These are phyloP conservation scores for Lactarius trivialis DNA, from an alignment of 768 basidiomycete species.

Conservation along the genomic window DNA sequence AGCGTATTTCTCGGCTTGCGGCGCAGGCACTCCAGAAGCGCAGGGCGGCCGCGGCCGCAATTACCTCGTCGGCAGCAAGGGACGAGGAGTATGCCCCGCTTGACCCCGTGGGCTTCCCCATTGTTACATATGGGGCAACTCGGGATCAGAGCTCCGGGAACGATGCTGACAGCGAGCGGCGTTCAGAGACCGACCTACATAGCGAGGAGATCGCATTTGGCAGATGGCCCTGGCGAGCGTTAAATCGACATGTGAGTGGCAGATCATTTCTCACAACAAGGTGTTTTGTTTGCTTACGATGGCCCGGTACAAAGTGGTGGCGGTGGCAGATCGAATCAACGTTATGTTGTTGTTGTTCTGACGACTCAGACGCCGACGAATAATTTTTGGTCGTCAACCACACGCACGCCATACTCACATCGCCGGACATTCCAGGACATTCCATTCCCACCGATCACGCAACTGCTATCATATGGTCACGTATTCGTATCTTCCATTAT, in stretches of 20 bases:
- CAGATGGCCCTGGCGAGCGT: slow-evolving; percentile 56
- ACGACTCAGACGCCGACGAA: slow-evolving; percentile 47
- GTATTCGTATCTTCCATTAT: slow-evolving; percentile 13
- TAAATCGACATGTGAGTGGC: slow-evolving; percentile 61
- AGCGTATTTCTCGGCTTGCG: slow-evolving; percentile 39
- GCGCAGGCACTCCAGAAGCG: slow-evolving; percentile 24
- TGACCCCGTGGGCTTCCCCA: slow-evolving; percentile 11
- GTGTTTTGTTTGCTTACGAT: background rate
- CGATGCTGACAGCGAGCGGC: slow-evolving; percentile 27
- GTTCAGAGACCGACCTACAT: slow-evolving; percentile 30
- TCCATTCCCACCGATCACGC: background rate
- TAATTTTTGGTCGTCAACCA: slow-evolving; percentile 16
- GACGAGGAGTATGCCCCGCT: slow-evolving; percentile 14
- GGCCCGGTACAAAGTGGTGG: slow-evolving; percentile 63
- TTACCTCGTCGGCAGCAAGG: background rate
- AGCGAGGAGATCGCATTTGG: slow-evolving; percentile 53
- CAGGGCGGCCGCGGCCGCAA: background rate
- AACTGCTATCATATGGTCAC: slow-evolving; percentile 5
- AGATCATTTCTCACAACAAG: background rate
- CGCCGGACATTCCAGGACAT: background rate
- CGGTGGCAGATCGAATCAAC: slow-evolving; percentile 67
- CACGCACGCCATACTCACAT: too few relatives aligned
- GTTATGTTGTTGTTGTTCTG: slow-evolving; percentile 52
- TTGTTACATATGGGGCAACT: slow-evolving; percentile 20
- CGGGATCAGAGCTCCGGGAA: slow-evolving; percentile 24